Evolutionary conservation across 148 eudicot genomes (phyloP).

Genomic region (Amaranthus cruentus): DNA sequence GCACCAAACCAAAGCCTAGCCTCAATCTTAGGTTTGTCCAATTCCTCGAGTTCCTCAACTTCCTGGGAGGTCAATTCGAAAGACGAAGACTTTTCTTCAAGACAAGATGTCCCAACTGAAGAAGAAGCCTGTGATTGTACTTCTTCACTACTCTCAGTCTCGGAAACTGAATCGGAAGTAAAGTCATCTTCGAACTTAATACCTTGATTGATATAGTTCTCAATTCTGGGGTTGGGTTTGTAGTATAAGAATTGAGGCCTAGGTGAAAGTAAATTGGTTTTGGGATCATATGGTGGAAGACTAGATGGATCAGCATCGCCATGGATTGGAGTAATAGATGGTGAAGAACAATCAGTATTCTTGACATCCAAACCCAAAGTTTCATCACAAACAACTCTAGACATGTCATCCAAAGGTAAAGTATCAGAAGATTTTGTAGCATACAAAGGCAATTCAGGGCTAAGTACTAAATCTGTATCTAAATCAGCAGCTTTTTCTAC

Average conservation of each 20-base stretch:
- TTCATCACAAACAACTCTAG: conserved; percentile 20
- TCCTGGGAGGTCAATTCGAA: conserved; percentile 13
- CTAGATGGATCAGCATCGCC: conserved; percentile 65
- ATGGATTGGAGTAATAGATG: conserved; percentile 55
- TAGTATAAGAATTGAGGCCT: conserved; percentile 89
- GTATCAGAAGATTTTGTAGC: conserved; percentile 24
- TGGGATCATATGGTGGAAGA: conserved; percentile 80
- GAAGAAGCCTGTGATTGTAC: conserved; percentile 35
- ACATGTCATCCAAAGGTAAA: conserved; percentile 25
- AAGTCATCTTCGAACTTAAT: conserved; percentile 48
- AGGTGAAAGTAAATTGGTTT: conserved; percentile 77
- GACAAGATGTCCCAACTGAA: conserved; percentile 9
- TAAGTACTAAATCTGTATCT: conserved; percentile 38
- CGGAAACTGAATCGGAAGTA: conserved; percentile 47
- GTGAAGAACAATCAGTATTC: conserved; percentile 23
- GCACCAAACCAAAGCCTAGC: conserved; percentile 26
- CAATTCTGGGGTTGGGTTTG: conserved; percentile 59
- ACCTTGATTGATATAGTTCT: conserved; percentile 37
- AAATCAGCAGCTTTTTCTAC: conserved; percentile 20
- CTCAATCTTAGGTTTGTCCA: conserved; percentile 15
- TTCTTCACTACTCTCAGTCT: conserved; percentile 48
- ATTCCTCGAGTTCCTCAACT: conserved; percentile 17
- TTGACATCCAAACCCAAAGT: conserved; percentile 15
- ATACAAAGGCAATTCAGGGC: conserved; percentile 36
- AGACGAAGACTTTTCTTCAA: not conserved